Base-by-base conservation (phyloP, 2,329 filamentous ascomycete species). In the Talaromyces sp. region DNA sequence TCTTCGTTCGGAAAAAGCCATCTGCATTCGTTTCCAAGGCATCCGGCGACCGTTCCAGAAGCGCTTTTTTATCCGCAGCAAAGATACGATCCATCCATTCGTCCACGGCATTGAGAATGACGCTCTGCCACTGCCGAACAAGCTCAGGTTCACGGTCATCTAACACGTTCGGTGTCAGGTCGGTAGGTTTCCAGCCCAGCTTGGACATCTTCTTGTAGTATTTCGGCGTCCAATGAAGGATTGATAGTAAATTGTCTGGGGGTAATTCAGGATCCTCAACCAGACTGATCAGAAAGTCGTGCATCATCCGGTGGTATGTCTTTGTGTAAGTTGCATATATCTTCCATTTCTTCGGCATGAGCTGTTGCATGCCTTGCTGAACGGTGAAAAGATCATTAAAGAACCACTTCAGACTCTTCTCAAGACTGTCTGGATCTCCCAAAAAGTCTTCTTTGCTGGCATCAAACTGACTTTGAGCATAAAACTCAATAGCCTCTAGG, bases 81-180 rank as follows among this genome's bases (percentile, higher is more conserved):
- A 92, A 92, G 77, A 99, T 97, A 65, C 93, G 89, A 69, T 96
- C 92, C 84, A 98, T 96, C 93, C 95, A 99, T 81, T 98, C 91
- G 76, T 97, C 94, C 66, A 99, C 89, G 67, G 93, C 93, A 75
- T 91, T 92, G 79, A 97, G 95, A 77, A 99, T 98, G 75, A 98
- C 89, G 75, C 92, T 90, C 67, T 94, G 88, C 84, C 97, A 99
- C 75, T 97, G 93, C 61, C 92, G 89, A 63, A 99, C 91, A 17
- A 99, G 85, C 76, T 99, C 95, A 45, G 88, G 85, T 78, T 96
- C 93, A 67, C 94, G 88, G 73, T 93, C 91, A 79, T 98, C 95
- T 67, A 99, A 88, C 65, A 98, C 86, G 72, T 97, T 93, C 0
- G 93, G 93, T 60, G 85, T 81, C 34, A 99, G 83, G n/a, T 94